phyloP scores from a whole-genome alignment of 2,329 filamentous ascomycete species.

The Diplodia sapinea region DNA sequence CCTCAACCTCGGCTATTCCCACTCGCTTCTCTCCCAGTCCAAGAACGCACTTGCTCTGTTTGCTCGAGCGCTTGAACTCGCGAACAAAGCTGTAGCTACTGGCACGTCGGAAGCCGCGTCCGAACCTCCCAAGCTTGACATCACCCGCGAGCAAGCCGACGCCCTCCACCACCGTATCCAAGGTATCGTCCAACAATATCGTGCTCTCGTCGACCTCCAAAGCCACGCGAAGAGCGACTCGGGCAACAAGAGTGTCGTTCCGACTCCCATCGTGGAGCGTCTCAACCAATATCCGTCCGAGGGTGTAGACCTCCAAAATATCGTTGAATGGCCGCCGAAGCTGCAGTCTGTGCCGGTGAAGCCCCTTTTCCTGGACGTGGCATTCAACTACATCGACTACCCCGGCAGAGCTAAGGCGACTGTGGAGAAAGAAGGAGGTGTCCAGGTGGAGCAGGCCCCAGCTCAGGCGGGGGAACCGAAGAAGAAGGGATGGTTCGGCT shows the following conservation, averaged over 20 bases:
- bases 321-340: constrained; percentile 87
- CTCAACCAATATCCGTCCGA: constrained; percentile 76
- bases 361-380: constrained; percentile 92
- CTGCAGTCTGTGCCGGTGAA: constrained; percentile 86
- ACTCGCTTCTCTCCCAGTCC: constrained; percentile 73
- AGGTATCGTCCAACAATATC: constrained; percentile 77
- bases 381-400: constrained; percentile 97
- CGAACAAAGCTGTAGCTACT: constrained; percentile 56
- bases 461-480: constrained; percentile 47
- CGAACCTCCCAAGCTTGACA: constrained; percentile 68
- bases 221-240: constrained; percentile 35
- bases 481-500: constrained; percentile 60
- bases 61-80: constrained; percentile 71
- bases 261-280: constrained; percentile 70
- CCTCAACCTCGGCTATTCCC: constrained; percentile 83
- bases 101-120: constrained; percentile 34
- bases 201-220: constrained; percentile 83
- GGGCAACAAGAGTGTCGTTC: constrained; percentile 36
- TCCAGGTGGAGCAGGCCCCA: constrained; percentile 35
- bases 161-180: constrained; percentile 68
- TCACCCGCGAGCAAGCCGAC: constrained; percentile 64
- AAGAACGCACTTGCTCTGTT: constrained; percentile 86
- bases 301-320: constrained; percentile 74
- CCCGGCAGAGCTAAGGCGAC: constrained; percentile 63
- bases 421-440: constrained; percentile 34